Evolutionary conservation across 148 eudicot genomes (phyloP).

Genomic region (Cornus kousa): DNA sequence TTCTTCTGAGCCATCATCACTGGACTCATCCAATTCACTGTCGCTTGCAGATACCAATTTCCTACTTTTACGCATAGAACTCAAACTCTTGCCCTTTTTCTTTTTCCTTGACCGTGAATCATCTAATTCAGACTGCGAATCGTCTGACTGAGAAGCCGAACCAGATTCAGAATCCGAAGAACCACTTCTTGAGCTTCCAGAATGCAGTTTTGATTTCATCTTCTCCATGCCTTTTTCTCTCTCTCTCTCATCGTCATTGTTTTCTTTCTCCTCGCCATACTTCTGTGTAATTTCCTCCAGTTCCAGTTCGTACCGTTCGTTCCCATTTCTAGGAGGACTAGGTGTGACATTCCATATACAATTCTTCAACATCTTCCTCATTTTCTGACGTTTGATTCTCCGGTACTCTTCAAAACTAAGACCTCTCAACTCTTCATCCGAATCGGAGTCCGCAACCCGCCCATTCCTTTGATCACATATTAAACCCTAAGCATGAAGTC

Average conservation of each 20-base stretch:
- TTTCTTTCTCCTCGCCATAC: slow-evolving; percentile 26
- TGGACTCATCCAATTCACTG: slow-evolving; percentile 38
- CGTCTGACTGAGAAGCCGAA: slow-evolving; percentile 32
- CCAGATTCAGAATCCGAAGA: background rate
- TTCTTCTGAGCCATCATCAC: slow-evolving; percentile 46
- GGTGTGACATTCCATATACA: slow-evolving; percentile 75
- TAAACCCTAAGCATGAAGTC: background rate
- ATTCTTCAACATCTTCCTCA: slow-evolving; percentile 46
- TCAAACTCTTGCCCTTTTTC: slow-evolving; percentile 33
- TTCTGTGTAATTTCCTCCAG: slow-evolving; percentile 22
- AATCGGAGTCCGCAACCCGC: slow-evolving; percentile 50
- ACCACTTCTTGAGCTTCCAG: background rate
- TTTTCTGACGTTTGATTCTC: slow-evolving; percentile 74
- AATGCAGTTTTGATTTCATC: slow-evolving; percentile 1
- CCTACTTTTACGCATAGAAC: slow-evolving; percentile 41
- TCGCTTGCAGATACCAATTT: slow-evolving; percentile 29
- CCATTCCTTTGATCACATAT: slow-evolving; percentile 37
- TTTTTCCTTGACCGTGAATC: slow-evolving; percentile 36
- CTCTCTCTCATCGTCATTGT: slow-evolving; percentile 5
- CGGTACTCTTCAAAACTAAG: slow-evolving; percentile 64
- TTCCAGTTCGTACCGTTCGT: slow-evolving; percentile 38
- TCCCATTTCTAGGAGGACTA: slow-evolving; percentile 67
- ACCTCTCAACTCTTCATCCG: slow-evolving; percentile 80
- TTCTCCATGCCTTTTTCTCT: slow-evolving; percentile 1
- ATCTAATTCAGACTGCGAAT: slow-evolving; percentile 27